phyloP scores from a whole-genome alignment of 306 rosid genomes.

The Styphnolobium japonicum region DNA sequence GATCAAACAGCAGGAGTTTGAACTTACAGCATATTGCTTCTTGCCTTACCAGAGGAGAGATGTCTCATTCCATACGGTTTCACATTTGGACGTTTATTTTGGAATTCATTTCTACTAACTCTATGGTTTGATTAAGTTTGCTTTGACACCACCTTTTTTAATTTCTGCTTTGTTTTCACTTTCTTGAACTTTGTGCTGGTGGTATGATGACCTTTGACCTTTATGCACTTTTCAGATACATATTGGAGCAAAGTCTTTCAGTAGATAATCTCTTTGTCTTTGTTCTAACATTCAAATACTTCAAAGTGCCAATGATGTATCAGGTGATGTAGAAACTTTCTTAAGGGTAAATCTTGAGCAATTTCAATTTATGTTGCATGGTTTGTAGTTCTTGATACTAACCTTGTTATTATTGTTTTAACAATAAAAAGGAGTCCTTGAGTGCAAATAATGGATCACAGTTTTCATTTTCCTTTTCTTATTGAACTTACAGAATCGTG shows the following conservation, averaged over 20 bases:
- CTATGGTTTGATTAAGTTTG: constrained; percentile 1
- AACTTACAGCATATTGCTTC: neutral
- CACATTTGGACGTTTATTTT: neutral
- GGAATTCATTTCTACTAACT: neutral
- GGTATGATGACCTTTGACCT: neutral
- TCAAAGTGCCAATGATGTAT: constrained; percentile 79
- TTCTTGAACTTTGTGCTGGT: constrained; percentile 11
- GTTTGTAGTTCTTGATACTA: constrained; percentile 15
- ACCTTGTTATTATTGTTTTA: neutral
- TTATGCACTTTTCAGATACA: constrained; percentile 52
- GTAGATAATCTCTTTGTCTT: constrained; percentile 93
- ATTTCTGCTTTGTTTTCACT: neutral
- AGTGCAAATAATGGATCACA: constrained; percentile 7
- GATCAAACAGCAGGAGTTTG: constrained; percentile 14
- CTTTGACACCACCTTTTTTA: neutral
- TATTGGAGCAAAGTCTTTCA: constrained; percentile 95
- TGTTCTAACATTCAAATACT: constrained; percentile 85
- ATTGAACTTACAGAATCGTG: constrained; percentile 63
- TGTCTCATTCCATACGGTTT: no score
- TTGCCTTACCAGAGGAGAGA: no score
- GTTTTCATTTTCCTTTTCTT: constrained; percentile 20
- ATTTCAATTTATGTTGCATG: constrained; percentile 15
- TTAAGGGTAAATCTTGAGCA: neutral
- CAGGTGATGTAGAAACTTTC: constrained; percentile 55
- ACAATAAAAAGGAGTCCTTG: neutral